These are phyloP conservation scores for Citrus maxima DNA, from an alignment of 345 rosid species.

Conservation along the genomic window DNA sequence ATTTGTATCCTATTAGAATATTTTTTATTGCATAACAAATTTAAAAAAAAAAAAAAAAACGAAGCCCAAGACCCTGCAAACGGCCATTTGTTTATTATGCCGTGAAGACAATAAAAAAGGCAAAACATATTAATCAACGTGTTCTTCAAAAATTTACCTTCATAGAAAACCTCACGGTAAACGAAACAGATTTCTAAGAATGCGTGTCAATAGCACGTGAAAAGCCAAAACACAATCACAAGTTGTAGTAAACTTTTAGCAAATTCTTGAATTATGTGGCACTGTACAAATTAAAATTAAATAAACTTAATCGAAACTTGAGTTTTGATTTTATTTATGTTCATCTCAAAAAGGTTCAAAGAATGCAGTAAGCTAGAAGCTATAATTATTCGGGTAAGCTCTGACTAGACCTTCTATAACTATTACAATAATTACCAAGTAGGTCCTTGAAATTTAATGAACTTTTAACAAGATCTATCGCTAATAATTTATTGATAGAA, in stretches of 20 bases:
- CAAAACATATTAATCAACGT: neutral
- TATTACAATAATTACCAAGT: neutral
- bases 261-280: neutral
- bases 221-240: neutral
- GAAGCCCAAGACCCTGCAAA: neutral
- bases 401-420: neutral
- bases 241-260: neutral
- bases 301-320: neutral
- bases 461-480: neutral
- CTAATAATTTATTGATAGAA: neutral
- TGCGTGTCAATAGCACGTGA: neutral
- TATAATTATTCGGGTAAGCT: neutral
- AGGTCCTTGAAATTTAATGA: neutral
- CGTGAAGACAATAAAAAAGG: neutral
- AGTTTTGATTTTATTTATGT: neutral
- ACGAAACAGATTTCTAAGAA: neutral
- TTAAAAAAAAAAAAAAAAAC: no score
- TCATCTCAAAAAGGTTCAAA: neutral
- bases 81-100: neutral
- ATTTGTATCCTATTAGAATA: no score
- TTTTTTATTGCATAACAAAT: no score
- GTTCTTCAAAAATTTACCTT: no score
- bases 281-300: neutral
- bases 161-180: no score
- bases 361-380: neutral